Evolutionary conservation across 2,329 filamentous ascomycete genomes (phyloP).

Genomic region (Xylariaceae sp.): DNA sequence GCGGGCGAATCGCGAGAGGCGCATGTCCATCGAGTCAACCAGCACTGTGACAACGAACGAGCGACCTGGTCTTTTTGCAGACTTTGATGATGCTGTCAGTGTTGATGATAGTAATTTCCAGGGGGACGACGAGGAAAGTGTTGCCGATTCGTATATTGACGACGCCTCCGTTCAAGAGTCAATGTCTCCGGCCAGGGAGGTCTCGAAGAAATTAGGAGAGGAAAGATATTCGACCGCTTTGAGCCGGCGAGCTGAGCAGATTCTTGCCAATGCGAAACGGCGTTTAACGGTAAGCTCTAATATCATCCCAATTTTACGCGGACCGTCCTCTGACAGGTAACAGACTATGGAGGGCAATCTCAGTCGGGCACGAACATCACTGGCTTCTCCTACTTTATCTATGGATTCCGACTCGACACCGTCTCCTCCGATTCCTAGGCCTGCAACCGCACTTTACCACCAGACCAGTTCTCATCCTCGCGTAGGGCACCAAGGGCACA

Average conservation of each 20-base stretch:
- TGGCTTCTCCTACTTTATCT: conserved; percentile 41
- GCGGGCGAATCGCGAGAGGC: conserved; percentile 41
- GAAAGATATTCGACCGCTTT: conserved; percentile 69
- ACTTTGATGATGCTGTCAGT: conserved; percentile 59
- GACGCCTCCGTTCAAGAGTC: conserved; percentile 34
- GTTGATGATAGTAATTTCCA: conserved; percentile 63
- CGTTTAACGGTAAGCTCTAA: conserved; percentile 68
- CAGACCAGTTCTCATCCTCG: conserved; percentile 22
- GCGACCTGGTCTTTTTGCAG: conserved; percentile 46
- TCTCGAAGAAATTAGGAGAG: conserved; percentile 36
- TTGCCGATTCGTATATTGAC: conserved; percentile 53
- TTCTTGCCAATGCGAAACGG: conserved; percentile 88
- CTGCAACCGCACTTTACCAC: conserved; percentile 33
- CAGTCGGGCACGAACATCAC: conserved; percentile 67
- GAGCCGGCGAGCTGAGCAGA: conserved; percentile 81
- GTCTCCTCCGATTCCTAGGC: conserved; percentile 43
- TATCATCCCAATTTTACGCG: not conserved
- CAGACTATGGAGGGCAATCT: conserved; percentile 94
- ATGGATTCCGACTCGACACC: conserved; percentile 46
- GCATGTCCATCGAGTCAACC: conserved; percentile 54
- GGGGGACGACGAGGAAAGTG: conserved; percentile 61
- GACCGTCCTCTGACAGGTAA: conserved; percentile 17
- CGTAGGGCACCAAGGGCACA: conserved; percentile 42
- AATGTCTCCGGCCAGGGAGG: conserved; percentile 19
- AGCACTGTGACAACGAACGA: conserved; percentile 56